Conservation (phyloP, 1,284 basidiomycete species). For the Pyrrhoderma noxium region DNA sequence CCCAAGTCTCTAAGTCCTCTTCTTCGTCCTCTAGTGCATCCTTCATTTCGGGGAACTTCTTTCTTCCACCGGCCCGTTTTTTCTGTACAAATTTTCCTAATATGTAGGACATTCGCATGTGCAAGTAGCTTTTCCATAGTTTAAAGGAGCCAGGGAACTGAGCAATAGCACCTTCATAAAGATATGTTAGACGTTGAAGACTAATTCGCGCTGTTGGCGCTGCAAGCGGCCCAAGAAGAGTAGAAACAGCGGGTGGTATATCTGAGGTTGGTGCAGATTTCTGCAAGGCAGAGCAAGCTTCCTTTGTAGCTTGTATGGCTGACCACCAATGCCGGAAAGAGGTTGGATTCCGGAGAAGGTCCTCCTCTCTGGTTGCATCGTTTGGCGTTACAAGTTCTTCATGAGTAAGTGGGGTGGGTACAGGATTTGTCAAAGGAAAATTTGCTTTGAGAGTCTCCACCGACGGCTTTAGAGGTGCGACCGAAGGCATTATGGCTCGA, state of each 20-base stretch:
- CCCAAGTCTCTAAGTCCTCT: conserved; percentile 74
- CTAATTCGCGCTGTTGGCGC: conserved; percentile 66
- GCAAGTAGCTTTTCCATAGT: conserved; percentile 91
- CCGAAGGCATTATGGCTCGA: conserved; percentile 42
- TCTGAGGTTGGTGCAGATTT: conserved; percentile 47
- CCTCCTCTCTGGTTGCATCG: conserved; percentile 89
- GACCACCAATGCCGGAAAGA: conserved; percentile 91
- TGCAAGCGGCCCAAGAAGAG: conserved; percentile 67
- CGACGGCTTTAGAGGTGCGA: conserved; percentile 36
- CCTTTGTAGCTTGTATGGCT: conserved; percentile 75
- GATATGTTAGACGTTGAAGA: conserved; percentile 78
- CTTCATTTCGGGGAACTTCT: conserved; percentile 83
- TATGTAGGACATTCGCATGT: conserved; percentile 79
- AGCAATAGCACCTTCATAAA: conserved; percentile 87
- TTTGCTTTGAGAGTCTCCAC: conserved; percentile 46
- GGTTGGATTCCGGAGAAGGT: conserved; percentile 87
- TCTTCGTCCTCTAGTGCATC: conserved; percentile 81
- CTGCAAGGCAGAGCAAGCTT: conserved; percentile 50
- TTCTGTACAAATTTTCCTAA: conserved; percentile 67
- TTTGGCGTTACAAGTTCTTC: conserved; percentile 67
- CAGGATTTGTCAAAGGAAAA: conserved; percentile 81
- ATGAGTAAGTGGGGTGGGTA: conserved; percentile 76
- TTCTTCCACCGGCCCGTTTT: conserved; percentile 76
- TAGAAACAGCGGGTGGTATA: conserved; percentile 39
- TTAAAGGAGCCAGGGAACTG: conserved; percentile 91